phyloP scores from a whole-genome alignment of 371 early-diverging fungal species.

The Choanephora cucurbitarum region DNA sequence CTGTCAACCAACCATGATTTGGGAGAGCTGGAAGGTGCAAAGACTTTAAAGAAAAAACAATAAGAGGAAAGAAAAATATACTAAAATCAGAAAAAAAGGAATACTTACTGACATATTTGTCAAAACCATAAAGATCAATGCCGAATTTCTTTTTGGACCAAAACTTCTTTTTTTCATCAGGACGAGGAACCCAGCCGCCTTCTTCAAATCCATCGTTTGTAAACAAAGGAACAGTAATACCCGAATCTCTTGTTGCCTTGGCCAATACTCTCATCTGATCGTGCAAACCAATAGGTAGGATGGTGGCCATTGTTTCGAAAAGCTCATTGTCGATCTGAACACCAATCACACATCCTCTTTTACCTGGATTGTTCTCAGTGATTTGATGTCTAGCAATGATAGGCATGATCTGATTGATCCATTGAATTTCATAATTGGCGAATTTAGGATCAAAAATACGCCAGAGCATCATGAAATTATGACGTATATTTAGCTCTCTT shows the following conservation, averaged over 20 bases:
- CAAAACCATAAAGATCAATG: slow-evolving; percentile 79
- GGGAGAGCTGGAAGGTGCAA: slow-evolving; percentile 64
- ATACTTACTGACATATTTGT: slow-evolving; percentile 74
- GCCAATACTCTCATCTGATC: slow-evolving; percentile 84
- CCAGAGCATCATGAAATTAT: slow-evolving; percentile 67
- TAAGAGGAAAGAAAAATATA: too few relatives aligned
- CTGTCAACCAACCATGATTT: slow-evolving; percentile 55
- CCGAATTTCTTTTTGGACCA: slow-evolving; percentile 61
- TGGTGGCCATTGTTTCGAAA: slow-evolving; percentile 61
- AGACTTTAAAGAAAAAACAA: slow-evolving; percentile 36
- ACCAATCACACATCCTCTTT: slow-evolving; percentile 70
- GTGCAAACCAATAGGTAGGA: slow-evolving; percentile 74
- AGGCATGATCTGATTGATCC: slow-evolving; percentile 74
- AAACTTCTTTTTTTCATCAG: slow-evolving; percentile 31
- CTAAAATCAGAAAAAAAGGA: not conserved
- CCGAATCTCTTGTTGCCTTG: slow-evolving; percentile 74
- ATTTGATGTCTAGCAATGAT: slow-evolving; percentile 81
- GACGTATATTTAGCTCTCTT: slow-evolving; percentile 74
- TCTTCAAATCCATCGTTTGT: slow-evolving; percentile 83
- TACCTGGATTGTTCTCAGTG: slow-evolving; percentile 47
- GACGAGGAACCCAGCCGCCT: slow-evolving; percentile 59
- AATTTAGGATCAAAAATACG: slow-evolving; percentile 71
- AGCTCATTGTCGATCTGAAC: slow-evolving; percentile 86
- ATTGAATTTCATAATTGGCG: slow-evolving; percentile 70
- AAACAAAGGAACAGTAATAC: slow-evolving; percentile 81